These are phyloP conservation scores for Juglanconis juglandina DNA, from an alignment of 2,329 filamentous ascomycete genomes.

Conservation along the genomic window DNA sequence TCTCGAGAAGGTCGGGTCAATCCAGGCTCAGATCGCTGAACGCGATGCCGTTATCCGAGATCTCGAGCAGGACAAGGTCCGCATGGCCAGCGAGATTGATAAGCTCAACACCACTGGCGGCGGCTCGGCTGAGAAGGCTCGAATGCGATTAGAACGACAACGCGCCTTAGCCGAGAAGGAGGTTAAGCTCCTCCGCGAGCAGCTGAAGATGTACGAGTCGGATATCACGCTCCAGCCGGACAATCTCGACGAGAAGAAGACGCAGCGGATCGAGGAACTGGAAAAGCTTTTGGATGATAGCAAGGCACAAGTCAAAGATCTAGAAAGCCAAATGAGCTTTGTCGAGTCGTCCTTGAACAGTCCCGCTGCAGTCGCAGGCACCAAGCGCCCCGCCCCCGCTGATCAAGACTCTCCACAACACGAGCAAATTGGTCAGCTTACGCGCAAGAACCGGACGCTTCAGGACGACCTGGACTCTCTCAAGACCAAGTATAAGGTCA, in stretches of 20 bases:
- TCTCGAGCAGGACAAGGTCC: slow-evolving; percentile 66
- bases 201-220: slow-evolving; percentile 82
- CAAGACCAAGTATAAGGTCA: slow-evolving; percentile 66
- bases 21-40: slow-evolving; percentile 75
- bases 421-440: slow-evolving; percentile 75
- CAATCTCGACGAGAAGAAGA: slow-evolving; percentile 71
- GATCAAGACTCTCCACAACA: slow-evolving; percentile 47
- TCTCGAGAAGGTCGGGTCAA: slow-evolving; percentile 73
- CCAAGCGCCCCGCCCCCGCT: slow-evolving; percentile 63
- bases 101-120: slow-evolving; percentile 56
- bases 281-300: slow-evolving; percentile 86
- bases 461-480: slow-evolving; percentile 72
- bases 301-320: slow-evolving; percentile 70
- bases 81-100: slow-evolving; percentile 66
- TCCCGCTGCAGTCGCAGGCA: slow-evolving; percentile 41
- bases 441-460: slow-evolving; percentile 82
- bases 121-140: slow-evolving; percentile 60
- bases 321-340: slow-evolving; percentile 71
- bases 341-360: slow-evolving; percentile 47
- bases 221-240: slow-evolving; percentile 82
- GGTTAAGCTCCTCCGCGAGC: slow-evolving; percentile 87
- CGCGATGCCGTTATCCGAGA: slow-evolving; percentile 71
- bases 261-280: slow-evolving; percentile 72
- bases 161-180: slow-evolving; percentile 84
- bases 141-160: slow-evolving; percentile 78